phyloP scores from a whole-genome alignment of 2,329 filamentous ascomycete species.

The Neonectria neomacrospora region DNA sequence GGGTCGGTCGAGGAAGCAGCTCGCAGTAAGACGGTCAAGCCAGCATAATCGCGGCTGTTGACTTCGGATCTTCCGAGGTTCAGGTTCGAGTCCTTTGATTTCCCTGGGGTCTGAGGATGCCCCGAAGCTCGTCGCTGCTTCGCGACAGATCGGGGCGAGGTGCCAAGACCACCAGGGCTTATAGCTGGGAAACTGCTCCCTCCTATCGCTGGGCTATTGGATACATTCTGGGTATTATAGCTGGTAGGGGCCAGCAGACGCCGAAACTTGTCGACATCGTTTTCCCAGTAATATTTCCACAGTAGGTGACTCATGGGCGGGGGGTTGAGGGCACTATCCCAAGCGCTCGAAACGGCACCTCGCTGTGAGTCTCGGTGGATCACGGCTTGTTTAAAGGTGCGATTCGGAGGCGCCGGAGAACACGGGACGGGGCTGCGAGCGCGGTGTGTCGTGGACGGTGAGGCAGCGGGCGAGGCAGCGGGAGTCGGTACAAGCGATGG shows the following conservation, averaged over 20 bases:
- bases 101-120: conserved; percentile 55
- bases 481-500: conserved; percentile 20
- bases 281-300: conserved; percentile 96
- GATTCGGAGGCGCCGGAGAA: conserved; percentile 51
- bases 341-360: conserved; percentile 76
- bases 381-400: conserved; percentile 94
- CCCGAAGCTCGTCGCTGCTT: conserved; percentile 67
- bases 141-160: conserved; percentile 60
- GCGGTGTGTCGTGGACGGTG: conserved; percentile 8
- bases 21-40: conserved; percentile 86
- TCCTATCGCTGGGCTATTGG: conserved; percentile 64
- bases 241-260: conserved; percentile 82
- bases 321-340: conserved; percentile 49
- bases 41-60: conserved; percentile 84
- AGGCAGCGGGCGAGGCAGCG: not conserved
- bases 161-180: conserved; percentile 56
- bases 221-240: conserved; percentile 64
- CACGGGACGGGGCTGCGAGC: conserved; percentile 16
- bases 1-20: conserved; percentile 79
- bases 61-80: conserved; percentile 72
- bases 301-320: conserved; percentile 91
- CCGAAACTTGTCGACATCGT: conserved; percentile 96
- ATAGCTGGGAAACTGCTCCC: conserved; percentile 48
- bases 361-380: conserved; percentile 85
- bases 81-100: conserved; percentile 57